Conservation (phyloP, 208 protist genomes). For the Eutreptiella sp. region DNA sequence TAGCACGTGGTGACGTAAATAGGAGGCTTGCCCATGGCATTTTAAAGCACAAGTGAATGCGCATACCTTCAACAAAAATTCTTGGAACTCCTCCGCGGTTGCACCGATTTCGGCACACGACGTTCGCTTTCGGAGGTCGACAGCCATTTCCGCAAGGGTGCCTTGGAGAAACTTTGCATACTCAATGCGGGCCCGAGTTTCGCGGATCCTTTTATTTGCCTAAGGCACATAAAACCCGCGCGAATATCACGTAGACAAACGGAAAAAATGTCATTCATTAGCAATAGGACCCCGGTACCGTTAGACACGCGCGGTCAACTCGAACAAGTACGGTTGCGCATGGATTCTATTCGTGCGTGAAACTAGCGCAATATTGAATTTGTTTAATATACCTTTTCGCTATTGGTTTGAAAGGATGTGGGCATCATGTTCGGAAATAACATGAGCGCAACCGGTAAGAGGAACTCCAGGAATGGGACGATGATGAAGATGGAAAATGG, state of each 20-base stretch:
- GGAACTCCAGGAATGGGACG: conserved; percentile 68
- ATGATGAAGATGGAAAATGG: conserved; percentile 65
- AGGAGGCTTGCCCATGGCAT: neutral
- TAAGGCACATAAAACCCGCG: conserved; percentile 13
- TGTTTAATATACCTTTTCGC: conserved; percentile 1
- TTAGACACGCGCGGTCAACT: no score
- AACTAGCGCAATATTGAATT: no score
- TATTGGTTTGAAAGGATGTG: conserved; percentile 40
- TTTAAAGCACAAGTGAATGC: neutral
- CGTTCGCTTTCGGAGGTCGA: conserved; percentile 14
- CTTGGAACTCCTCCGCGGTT: conserved; percentile 13
- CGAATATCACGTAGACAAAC: no score
- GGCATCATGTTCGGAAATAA: conserved; percentile 73
- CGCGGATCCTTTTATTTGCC: conserved; percentile 8
- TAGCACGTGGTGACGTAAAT: neutral
- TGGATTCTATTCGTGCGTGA: no score
- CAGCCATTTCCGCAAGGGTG: conserved; percentile 27
- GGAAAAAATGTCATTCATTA: no score
- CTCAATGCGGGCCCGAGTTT: conserved; percentile 27
- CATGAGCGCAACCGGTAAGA: conserved; percentile 52
- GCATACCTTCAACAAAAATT: conserved; percentile 20
- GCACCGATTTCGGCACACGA: conserved; percentile 5
- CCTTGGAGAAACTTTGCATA: conserved; percentile 36
- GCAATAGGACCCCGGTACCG: neutral
- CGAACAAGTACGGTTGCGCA: no score